Percentiles rank a stretch among this genome's conserved stretches.
Conservation (phyloP, 441 rosid species). For the Erodium moschatum region DNA sequence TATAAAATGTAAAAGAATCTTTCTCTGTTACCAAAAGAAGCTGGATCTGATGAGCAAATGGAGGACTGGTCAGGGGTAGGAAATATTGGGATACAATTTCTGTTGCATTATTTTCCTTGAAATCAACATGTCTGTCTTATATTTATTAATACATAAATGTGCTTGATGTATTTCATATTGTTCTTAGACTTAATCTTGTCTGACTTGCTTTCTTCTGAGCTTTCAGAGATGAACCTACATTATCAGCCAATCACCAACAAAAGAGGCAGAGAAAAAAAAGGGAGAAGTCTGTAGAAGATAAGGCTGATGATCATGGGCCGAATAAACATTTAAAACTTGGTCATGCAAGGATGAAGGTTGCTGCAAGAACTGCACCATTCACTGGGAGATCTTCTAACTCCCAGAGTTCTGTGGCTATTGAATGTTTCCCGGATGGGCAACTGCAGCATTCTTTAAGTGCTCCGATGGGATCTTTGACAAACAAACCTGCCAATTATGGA, state of each 20-base stretch:
- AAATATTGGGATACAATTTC: neutral
- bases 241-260: conserved; percentile 18
- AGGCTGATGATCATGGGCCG: conserved; percentile 17
- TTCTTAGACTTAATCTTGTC: neutral
- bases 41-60: no score
- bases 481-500: conserved; percentile 16
- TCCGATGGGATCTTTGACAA: conserved; percentile 18
- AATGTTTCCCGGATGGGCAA: conserved; percentile 15
- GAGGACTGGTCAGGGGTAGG: no score
- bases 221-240: conserved; percentile 22
- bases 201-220: conserved; percentile 2
- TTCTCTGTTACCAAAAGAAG: no score
- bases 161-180: neutral
- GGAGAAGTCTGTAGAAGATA: conserved; percentile 20
- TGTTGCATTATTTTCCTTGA: neutral
- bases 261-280: conserved; percentile 23
- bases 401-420: conserved; percentile 14
- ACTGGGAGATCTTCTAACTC: conserved; percentile 1
- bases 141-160: neutral
- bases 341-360: conserved; percentile 20
- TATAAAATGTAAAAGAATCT: no score
- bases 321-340: conserved; percentile 28
- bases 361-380: conserved; percentile 17
- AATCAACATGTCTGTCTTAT: neutral
- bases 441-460: conserved; percentile 15